These are phyloP conservation scores for Cyclocybe cylindracea DNA, from an alignment of 768 basidiomycete genomes.

Conservation along the genomic window DNA sequence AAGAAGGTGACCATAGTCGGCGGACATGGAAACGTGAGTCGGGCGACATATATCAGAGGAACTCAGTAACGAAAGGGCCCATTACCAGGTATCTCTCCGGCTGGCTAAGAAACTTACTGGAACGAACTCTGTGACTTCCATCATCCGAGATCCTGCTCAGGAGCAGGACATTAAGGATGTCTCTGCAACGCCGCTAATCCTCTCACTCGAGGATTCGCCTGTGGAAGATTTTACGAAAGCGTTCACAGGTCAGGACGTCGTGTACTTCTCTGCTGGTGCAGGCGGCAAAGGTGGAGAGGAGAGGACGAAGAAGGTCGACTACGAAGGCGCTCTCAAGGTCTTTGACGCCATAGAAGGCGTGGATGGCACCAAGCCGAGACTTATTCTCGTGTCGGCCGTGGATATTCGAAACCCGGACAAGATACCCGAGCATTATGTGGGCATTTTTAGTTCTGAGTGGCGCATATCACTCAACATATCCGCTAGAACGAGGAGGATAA, in stretches of 20 bases:
- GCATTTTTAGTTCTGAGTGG: slow-evolving; percentile 12
- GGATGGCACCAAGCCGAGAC: slow-evolving; percentile 42
- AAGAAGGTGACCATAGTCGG: slow-evolving; percentile 55
- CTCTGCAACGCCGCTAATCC: slow-evolving; percentile 46
- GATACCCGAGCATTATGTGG: slow-evolving; percentile 53
- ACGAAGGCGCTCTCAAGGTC: slow-evolving; percentile 67
- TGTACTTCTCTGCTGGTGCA: slow-evolving; percentile 53
- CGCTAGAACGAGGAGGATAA: slow-evolving; percentile 48
- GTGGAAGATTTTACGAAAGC: slow-evolving; percentile 43
- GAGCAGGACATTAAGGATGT: slow-evolving; percentile 43
- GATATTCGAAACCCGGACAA: slow-evolving; percentile 54
- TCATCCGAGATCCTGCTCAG: slow-evolving; percentile 54
- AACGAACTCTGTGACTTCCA: slow-evolving; percentile 48
- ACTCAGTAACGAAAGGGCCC: not conserved
- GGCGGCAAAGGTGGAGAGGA: slow-evolving; percentile 60
- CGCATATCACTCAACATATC: not conserved
- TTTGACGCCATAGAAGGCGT: slow-evolving; percentile 67
- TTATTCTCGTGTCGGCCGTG: slow-evolving; percentile 61
- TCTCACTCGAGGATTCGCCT: slow-evolving; percentile 57
- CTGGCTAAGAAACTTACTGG: slow-evolving; percentile 51
- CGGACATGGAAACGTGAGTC: slow-evolving; percentile 51
- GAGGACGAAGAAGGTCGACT: slow-evolving; percentile 56
- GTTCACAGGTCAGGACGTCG: slow-evolving; percentile 44
- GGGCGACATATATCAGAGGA: not conserved
- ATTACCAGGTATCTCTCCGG: slow-evolving; percentile 42